Evolutionary conservation across 2,329 filamentous ascomycete genomes (phyloP), one percentile per base, ranked within the genome.

Genomic region (Elsinoe fawcettii): DNA sequence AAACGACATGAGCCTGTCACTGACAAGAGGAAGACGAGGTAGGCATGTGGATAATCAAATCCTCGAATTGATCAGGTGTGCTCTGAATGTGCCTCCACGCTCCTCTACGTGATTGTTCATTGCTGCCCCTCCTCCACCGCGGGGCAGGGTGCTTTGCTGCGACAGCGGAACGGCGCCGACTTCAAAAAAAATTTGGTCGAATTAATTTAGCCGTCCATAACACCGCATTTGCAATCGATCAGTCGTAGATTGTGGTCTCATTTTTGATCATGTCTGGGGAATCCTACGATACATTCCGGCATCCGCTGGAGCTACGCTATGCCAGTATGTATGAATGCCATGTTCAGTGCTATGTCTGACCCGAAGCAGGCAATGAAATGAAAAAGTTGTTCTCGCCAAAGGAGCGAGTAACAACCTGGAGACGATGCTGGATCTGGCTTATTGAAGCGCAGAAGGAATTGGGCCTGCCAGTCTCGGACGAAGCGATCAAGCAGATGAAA

Each of bases 401-500:
- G 43, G 85, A 83, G 56, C 80, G 90, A 27, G 83, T 85, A 70
- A 85, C 82, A 41, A 90, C 84, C 57, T 95, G 90, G 90, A 83
- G 90, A 62, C 80, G 88, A 69, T 82, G 96, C 16, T 96, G 91
- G 91, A 76, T 92, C 44, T 84, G 80, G 73, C 85, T 96, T 9
- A 90, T 90, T 22, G 86, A 95, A 76, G 78, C 81, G 8, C 86
- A 96, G 76, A 85, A 84, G 70, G 86, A 91, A 71, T 80, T 95
- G 1, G 90, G 90, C 2, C 80, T 95, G 47, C 75, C 74, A 44
- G 91, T 96, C 68, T 84, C 81, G 12, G 80, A 82, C n/a, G 79
- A 91, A 39, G 76, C 75, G 1, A 70, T 78, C 56, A 60, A 67
- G 57, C 74, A 78, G 66, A 73, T 79, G 70, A 71, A 73, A 59